Conservation (phyloP, 139 green algal genomes). For the Coccomyxa sp. region DNA sequence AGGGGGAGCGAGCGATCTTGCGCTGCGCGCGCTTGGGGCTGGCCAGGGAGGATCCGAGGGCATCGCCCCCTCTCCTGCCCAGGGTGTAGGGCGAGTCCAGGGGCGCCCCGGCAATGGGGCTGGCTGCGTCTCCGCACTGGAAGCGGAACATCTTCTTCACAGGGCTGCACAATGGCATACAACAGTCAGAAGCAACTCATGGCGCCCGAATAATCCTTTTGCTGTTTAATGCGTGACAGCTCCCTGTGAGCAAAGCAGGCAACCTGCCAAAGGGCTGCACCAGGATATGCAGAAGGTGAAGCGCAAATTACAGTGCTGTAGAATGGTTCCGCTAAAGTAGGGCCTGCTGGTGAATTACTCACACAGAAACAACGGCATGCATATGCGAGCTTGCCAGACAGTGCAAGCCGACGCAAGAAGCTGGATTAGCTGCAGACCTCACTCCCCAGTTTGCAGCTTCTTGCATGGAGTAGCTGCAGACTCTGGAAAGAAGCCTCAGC, state of each 20-base stretch:
- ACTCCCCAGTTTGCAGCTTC: too few relatives aligned
- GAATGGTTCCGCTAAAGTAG: too few relatives aligned
- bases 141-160: slow-evolving; percentile 73
- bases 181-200: neutral
- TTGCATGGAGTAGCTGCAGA: too few relatives aligned
- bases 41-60: slow-evolving; percentile 20
- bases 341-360: too few relatives aligned
- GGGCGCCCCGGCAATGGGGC: slow-evolving; percentile 42
- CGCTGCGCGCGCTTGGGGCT: slow-evolving; percentile 49
- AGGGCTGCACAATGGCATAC: slow-evolving; percentile 21
- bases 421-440: too few relatives aligned
- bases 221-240: neutral
- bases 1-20: slow-evolving; percentile 88
- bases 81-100: slow-evolving; percentile 66
- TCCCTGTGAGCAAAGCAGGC: too few relatives aligned
- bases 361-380: too few relatives aligned
- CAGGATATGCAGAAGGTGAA: neutral
- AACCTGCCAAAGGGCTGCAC: too few relatives aligned
- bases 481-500: too few relatives aligned
- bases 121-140: slow-evolving; percentile 61
- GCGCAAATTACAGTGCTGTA: too few relatives aligned
- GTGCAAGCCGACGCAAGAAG: too few relatives aligned
- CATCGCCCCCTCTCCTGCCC: slow-evolving; percentile 50
- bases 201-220: neutral
- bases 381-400: too few relatives aligned